These are phyloP conservation scores for Phlyctochytrium bullatum DNA, from an alignment of 192 early-diverging fungal species.

Conservation along the genomic window DNA sequence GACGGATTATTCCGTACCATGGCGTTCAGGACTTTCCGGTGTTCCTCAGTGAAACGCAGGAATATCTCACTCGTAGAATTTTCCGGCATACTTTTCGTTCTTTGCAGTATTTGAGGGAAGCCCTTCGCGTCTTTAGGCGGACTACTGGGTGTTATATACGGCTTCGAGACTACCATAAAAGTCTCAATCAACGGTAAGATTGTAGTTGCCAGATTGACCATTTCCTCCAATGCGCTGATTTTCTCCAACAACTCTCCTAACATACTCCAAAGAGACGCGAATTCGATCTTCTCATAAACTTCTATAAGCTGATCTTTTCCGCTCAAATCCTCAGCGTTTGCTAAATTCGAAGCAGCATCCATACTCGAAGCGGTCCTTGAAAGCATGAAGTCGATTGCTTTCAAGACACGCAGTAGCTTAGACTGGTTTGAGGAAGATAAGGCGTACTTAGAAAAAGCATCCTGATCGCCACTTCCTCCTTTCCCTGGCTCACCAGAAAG, in stretches of 20 bases:
- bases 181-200: conserved; percentile 92
- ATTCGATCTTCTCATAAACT: conserved; percentile 43
- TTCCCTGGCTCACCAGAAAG: too few relatives aligned
- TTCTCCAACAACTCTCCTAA: conserved; percentile 70
- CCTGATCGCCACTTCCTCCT: too few relatives aligned
- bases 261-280: conserved; percentile 67
- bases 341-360: background rate
- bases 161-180: conserved; percentile 97
- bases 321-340: background rate
- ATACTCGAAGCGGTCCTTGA: conserved; percentile 29
- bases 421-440: conserved; percentile 85
- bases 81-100: conserved; percentile 8
- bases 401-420: conserved; percentile 87
- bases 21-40: conserved; percentile 94
- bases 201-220: conserved; percentile 89
- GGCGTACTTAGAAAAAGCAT: too few relatives aligned
- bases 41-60: conserved; percentile 84
- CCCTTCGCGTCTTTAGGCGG: conserved; percentile 8
- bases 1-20: conserved; percentile 97
- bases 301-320: conserved; percentile 26
- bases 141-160: conserved; percentile 56
- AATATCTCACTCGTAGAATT: conserved; percentile 67
- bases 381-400: conserved; percentile 90
- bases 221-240: conserved; percentile 73
- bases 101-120: background rate